Evolutionary conservation across 352 stramenopile species (phyloP), one percentile per base, ranked within the genome.

Genomic region (Pythium brassicae): DNA sequence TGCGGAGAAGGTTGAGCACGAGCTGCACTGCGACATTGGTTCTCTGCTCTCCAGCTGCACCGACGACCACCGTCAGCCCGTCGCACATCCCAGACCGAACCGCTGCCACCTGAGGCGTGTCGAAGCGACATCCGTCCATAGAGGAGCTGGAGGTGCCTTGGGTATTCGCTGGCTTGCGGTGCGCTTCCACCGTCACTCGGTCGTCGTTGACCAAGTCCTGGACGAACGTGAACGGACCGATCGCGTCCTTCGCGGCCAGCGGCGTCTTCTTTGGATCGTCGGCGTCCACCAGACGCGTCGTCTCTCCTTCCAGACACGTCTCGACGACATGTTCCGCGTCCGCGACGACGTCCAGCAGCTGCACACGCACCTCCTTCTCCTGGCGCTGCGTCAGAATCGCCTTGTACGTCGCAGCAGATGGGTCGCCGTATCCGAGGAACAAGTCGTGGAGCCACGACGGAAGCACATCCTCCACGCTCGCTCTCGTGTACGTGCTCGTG

Each of bases 21-120:
- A 98, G 86, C 66, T 98, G 92, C 22, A 98, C 95, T 17, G 91
- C 95, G 27, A 98, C 82, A 59, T 98, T 93, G 2, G 95, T 98
- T 62, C 98, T 98, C n/a, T 79, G 87, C 3, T 88, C 98, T 40
- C 95, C 94, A 20, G 96, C 89, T 44, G 96, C 90, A 8, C 95
- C 95, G 11, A 98, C 86, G 15, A 99, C 75, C 12, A 99, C 57
- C 6, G 96, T 99, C 23, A 99, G 71, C 4, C 97, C 96, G 51
- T 93, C 83, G 39, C 86, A 90, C 58, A 98, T 74, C n/a, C 94
- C 96, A 27, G 79, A 88, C n/a, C 82, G 71, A 53, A 99, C 93
- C 5, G 94, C 93, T 47, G 83, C 68, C 2, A 97, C 82, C 80
- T 99, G 96, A 19, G 86, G 65, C 48, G 85, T 87, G 10, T 96